A percentile compares a stretch with the other conserved stretches of the same genome.
Evolutionary conservation across 2,329 filamentous ascomycete species (phyloP).

Genomic region (Phialocephala sp.): DNA sequence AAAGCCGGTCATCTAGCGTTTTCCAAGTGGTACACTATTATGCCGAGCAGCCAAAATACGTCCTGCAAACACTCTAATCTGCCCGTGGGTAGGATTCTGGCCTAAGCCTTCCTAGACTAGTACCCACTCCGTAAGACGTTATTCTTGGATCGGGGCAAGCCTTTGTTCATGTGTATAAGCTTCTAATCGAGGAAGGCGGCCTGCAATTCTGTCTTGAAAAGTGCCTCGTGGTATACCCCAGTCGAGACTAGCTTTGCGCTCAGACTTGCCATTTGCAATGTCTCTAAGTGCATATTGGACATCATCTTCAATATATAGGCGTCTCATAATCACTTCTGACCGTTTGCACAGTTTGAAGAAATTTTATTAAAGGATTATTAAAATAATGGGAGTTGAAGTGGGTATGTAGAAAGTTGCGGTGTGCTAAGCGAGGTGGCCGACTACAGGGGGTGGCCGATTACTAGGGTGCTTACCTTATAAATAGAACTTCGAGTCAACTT

Average conservation of each 20-base stretch:
- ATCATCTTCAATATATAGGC: conserved; percentile 18
- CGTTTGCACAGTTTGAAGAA: conserved; percentile 4
- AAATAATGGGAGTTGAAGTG: conserved; percentile 15
- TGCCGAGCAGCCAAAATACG: not conserved
- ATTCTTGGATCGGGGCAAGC: not conserved
- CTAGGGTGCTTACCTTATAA: no score
- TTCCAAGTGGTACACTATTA: conserved; percentile 8
- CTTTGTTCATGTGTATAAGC: not conserved
- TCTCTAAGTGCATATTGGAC: conserved; percentile 11
- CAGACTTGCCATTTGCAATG: conserved; percentile 8
- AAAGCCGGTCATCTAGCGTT: conserved; percentile 15
- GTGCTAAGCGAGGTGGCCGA: conserved; percentile 24
- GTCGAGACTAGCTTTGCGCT: not conserved
- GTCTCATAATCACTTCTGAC: conserved; percentile 9
- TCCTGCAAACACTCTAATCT: not conserved
- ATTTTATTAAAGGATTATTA: conserved; percentile 10
- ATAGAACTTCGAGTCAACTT: no score
- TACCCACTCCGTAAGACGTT: conserved; percentile 11
- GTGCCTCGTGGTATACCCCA: conserved; percentile 9
- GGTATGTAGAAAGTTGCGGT: conserved; percentile 15
- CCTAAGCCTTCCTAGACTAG: conserved; percentile 17
- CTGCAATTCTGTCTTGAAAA: conserved; percentile 7
- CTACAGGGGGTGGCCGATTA: conserved; percentile 14
- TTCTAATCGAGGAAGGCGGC: conserved; percentile 7
- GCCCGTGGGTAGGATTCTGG: conserved; percentile 3